Base-by-base conservation (phyloP, 306 rosid genomes). In the Dicorynia guianensis region DNA sequence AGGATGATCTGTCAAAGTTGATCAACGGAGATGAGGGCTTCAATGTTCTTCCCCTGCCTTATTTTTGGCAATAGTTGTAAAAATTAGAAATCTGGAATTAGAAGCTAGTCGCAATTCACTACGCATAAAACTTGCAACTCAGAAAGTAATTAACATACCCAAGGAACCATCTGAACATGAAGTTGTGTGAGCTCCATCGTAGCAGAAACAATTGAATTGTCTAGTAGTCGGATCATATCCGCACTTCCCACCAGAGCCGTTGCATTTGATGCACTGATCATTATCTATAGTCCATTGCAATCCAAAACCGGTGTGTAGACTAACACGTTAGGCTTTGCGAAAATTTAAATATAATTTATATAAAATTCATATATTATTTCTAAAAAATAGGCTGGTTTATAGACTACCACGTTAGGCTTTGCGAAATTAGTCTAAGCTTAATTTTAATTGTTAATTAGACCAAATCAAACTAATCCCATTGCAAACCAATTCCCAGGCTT, bases 181-280 rank as follows among this genome's bases (percentile, higher is more conserved):
- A 81, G 8, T 2, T 35, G 0, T 0, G n/a, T 15, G 5, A 69
- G 80, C 1, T 57, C 67, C 84, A 60, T 85, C 72, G 2, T 0
- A 1, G 74, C 86, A 85, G 60, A 63, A 84, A 62, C 86, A 85
- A 8, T 8, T 20, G 67, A 85, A 85, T 46, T 0, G 7, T 4
- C 10, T 5, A 14, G 25, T 56, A 17, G 13, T 17, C 43, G 13
- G 3, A 63, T 63, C 11, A 6, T n/a, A 34, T 0, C 82, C 82
- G 14, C 86, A 81, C 25, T 0, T 40, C 0, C 84, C 86, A 46
- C 63, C 59, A 33, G 84, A 53, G 2, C 0, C 1, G 40, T 7
- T 1, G 39, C 88, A 85, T 4, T 0, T 11, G 11, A 0, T 0
- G n/a, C 86, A 85, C 4, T 39, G 3, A 0, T 0, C 6, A 38